Evolutionary conservation across 164 flowering plant species (phyloP).

Genomic region (Taxillus chinensis): DNA sequence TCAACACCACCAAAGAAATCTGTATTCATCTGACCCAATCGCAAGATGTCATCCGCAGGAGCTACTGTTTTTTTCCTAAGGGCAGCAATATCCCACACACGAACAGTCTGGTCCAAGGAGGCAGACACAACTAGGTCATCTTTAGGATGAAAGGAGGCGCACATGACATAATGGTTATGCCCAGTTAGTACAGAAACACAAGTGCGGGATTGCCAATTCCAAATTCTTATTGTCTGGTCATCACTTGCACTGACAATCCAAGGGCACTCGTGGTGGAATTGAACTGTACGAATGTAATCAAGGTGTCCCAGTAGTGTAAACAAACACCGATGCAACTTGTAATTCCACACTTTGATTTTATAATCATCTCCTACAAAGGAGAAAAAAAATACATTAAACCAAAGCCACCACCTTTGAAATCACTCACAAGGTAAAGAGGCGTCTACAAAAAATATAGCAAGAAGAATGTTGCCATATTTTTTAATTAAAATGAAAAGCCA

Average conservation of each 20-base stretch:
- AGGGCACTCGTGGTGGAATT: constrained; percentile 4
- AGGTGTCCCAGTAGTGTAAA: constrained; percentile 4
- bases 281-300: constrained; percentile 3
- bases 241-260: constrained; percentile 6
- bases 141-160: constrained; percentile 2
- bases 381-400: neutral
- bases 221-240: neutral
- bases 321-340: constrained; percentile 3
- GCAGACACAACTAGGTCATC: constrained; percentile 3
- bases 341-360: constrained; percentile 3
- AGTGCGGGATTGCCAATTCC: constrained; percentile 2
- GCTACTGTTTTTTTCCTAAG: constrained; percentile 1
- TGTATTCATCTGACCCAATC: constrained; percentile 3
- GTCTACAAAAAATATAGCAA: neutral
- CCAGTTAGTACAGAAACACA: constrained; percentile 2
- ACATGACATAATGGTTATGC: constrained; percentile 3
- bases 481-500: neutral
- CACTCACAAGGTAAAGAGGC: too few species aligned
- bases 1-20: constrained; percentile 1
- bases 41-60: neutral
- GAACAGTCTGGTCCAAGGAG: constrained; percentile 4
- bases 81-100: constrained; percentile 4
- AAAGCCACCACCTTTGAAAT: neutral
- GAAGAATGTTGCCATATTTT: neutral
- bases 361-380: constrained; percentile 1